Base-by-base conservation (phyloP, 192 early-diverging fungal genomes). In the Coemansia sp. region DNA sequence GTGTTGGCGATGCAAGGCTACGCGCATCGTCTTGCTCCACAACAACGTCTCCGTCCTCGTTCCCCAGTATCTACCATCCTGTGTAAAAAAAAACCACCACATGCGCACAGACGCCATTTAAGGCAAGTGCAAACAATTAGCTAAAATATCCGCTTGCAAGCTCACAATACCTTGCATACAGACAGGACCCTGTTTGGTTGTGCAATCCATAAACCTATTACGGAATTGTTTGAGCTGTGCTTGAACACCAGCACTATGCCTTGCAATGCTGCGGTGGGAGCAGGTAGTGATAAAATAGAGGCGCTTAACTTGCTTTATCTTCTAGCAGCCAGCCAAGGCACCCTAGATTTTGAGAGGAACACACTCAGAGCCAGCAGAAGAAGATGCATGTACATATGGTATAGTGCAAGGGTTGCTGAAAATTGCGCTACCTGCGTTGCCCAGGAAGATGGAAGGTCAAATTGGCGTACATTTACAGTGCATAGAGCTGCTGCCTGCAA, bases 31-130 rank as follows among this genome's bases (percentile, higher is more conserved):
- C 69, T 66, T 80, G 78, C 66, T 80, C 69, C 9, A 80, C 78
- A 11, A 80, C 57, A 20, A 80, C 66, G 22, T 80, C 78, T 27
- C 78, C 78, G 27, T 80, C 78, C 61, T 80, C 78, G 57, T 80
- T 80, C 32, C 78, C 78, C 51, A 74, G 68, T 58, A 80, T 80
- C 78, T 80, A 80, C 60, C 30, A 36, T 36, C 33, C 5, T 36
- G 33, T 36, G 33, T 11, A 36, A 36, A 36, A 10, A 1, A 36
- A 36, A 36, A 10, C 33, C 46, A 52, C 5, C 2, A 36, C 42
- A 23, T 20, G 23, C 10, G 24, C 23, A 29, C 29, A 56, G 17
- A 4, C 29, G 56, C 61, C 17, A 22, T 6, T 27, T 46, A 27
- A 20, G 61, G 61, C 61, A 62, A 25, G 22, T 24, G 42, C 33